Evolutionary conservation across 106 monocot species (phyloP).

Genomic region (Chionographis japonica): DNA sequence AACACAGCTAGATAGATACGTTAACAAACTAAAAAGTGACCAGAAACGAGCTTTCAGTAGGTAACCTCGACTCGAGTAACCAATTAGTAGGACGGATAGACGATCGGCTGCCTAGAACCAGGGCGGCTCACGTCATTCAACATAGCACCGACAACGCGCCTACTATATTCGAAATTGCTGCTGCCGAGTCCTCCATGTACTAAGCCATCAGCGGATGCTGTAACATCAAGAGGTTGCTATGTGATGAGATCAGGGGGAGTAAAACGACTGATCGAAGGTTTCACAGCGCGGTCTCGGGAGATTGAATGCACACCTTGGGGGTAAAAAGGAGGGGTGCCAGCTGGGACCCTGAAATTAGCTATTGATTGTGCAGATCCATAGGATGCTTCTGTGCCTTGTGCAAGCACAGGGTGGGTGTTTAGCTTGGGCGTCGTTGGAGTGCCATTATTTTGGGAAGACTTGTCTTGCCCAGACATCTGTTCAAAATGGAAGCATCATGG

Average conservation of each 20-base stretch:
- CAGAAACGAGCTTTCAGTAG: too few relatives aligned
- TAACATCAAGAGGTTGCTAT: not conserved
- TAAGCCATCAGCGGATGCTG: slow-evolving; percentile 19
- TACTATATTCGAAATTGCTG: slow-evolving; percentile 10
- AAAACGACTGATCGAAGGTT: not conserved
- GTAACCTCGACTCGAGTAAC: too few relatives aligned
- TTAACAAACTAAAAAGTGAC: too few relatives aligned
- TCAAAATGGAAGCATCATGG: slow-evolving; percentile 8
- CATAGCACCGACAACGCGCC: slow-evolving; percentile 6
- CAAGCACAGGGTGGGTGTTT: slow-evolving; percentile 6
- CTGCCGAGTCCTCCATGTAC: slow-evolving; percentile 8
- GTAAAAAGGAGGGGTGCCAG: slow-evolving; percentile 1
- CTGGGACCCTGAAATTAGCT: slow-evolving; percentile 11
- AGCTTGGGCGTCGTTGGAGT: slow-evolving; percentile 21
- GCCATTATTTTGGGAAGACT: slow-evolving; percentile 24
- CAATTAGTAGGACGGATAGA: not conserved
- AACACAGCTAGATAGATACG: too few relatives aligned
- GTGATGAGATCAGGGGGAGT: not conserved
- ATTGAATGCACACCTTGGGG: slow-evolving; percentile 16
- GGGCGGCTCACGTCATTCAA: not conserved
- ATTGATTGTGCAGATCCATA: slow-evolving; percentile 4
- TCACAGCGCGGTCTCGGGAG: not conserved
- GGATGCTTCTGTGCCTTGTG: slow-evolving; percentile 8
- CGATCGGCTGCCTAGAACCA: not conserved
- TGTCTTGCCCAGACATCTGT: slow-evolving; percentile 83